Evolutionary conservation across 2,329 filamentous ascomycete species (phyloP), one percentile per base, ranked within the genome.

Genomic region (Orbilia quercus): DNA sequence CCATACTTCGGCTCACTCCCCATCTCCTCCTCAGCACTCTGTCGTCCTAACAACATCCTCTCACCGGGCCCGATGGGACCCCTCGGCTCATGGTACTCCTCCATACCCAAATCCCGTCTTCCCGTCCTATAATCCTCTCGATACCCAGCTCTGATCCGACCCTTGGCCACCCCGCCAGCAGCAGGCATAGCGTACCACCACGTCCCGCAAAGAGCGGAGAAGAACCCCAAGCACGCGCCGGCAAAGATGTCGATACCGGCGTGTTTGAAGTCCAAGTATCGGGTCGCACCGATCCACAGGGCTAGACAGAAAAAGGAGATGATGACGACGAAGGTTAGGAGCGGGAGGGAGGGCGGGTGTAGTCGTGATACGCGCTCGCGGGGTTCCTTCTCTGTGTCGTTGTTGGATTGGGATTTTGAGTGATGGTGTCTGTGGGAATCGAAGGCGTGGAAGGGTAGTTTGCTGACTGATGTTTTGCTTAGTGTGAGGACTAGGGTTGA

Each of bases 401-500:
- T 4, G 28, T 48, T 23, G 16, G n/a, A 23, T 7, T 28, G 14
- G 5, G 54, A 58, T 7, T 59, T 44, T 2, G 63, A 44, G 1
- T 45, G n/a, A n/a, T n/a, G n/a, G n/a, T n/a, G 63, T 48, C 60
- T 60, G 20, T 34, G 16, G 38, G 34, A 34, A 18, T 74, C 70
- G n/a, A 42, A 45, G 11, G 14, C 25, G 9, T 18, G 16, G 45
- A 51, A 67, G 2, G 70, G 70, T 36, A 74, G 70, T 36, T 69
- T 67, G 31, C 36, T 18, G n/a, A 50, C 47, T 1, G 70, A 74
- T 7, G 62, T 63, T 9, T 50, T 63, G 38, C 54, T 84, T 4
- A 73, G 69, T 7, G 87, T 89, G 74, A 93, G 88, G 70, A 88
- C 86, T 78, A 94, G 91, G 79, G 93, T 94, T 81, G 89, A 90